Evolutionary conservation across 352 stramenopile genomes (phyloP), one percentile per base, ranked within the genome.

Genomic region (Globisporangium splendens): DNA sequence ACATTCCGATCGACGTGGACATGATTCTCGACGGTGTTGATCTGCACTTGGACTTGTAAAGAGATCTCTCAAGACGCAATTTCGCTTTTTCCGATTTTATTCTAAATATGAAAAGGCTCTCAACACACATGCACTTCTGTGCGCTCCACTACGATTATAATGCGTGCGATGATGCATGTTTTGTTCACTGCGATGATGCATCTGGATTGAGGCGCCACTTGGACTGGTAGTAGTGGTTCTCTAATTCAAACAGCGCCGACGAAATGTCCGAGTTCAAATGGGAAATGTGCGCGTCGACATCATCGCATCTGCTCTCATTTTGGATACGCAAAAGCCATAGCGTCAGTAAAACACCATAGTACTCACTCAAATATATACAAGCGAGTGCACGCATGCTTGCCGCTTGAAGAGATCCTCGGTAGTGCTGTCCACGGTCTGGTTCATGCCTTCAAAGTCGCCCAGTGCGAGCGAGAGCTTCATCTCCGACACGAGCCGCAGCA

Each of bases 361-460:
- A 66, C 12, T 63, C 39, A 24, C 1, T 39, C 22, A 41, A 42
- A 18, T 1, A 11, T 31, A 31, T 31, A 47, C 3, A 24, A n/a
- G n/a, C n/a, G n/a, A n/a, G n/a, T n/a, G n/a, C 11, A 38, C 11
- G 41, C 10, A 13, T 15, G 17, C 60, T 63, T 21, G 89, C 79
- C 79, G 71, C 62, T 89, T 88, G 42, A 76, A 70, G 18, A 89
- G 74, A 33, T 89, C 80, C 35, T 90, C 80, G 49, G 73, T 73
- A 10, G 76, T 89, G 42, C 75, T 63, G 62, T 93, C 83, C 3
- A 91, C 75, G n/a, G 79, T 89, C 66, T 91, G 82, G 58, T 86
- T 93, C 80, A 91, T 93, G 59, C 81, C 82, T 66, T 93, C 83
- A 52, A 93, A 93, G 61, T 91, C 83, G 7, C 83, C 80, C 4